Conservation (phyloP, 1,284 basidiomycete species). For the Thecaphora thlaspeos region DNA sequence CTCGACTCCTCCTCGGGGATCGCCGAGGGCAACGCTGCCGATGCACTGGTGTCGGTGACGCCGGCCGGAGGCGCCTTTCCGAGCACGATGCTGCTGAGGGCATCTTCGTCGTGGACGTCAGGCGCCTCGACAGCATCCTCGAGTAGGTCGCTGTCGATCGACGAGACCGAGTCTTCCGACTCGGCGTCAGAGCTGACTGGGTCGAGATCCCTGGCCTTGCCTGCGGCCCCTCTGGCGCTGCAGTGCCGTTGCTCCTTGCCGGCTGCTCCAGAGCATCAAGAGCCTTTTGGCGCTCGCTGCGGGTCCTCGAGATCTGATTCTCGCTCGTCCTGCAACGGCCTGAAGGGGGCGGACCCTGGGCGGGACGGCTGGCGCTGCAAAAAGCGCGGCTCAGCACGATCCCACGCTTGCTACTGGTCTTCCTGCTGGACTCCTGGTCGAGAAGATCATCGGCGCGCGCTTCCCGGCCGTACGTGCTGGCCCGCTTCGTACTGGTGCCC, state of each 20-base stretch:
- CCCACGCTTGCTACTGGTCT: conserved; percentile 15
- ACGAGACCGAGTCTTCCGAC: conserved; percentile 10
- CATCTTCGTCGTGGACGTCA: conserved; percentile 30
- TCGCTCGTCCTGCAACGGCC: conserved; percentile 15
- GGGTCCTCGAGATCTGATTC: conserved; percentile 31
- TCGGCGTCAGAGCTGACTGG: conserved; percentile 9
- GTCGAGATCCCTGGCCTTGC: no score
- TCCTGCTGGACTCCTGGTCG: conserved; percentile 1
- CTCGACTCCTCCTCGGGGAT: background rate
- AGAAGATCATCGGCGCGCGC: conserved; percentile 14
- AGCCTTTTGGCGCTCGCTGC: conserved; percentile 20
- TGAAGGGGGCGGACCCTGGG: conserved; percentile 9
- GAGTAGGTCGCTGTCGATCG: conserved; percentile 12
- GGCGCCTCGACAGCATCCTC: conserved; percentile 27
- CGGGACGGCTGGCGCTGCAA: conserved; percentile 19
- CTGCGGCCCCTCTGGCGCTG: no score
- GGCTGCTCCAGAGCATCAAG: background rate
- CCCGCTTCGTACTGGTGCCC: background rate
- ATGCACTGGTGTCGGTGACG: background rate
- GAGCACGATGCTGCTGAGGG: conserved; percentile 9
- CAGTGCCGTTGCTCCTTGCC: background rate
- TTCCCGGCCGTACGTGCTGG: conserved; percentile 20
- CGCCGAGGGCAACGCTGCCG: background rate
- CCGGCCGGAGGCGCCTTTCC: conserved; percentile 7
- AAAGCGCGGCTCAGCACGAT: conserved; percentile 23